Conservation (phyloP, 2,329 filamentous ascomycete species). For the Phyllosticta capitalensis region DNA sequence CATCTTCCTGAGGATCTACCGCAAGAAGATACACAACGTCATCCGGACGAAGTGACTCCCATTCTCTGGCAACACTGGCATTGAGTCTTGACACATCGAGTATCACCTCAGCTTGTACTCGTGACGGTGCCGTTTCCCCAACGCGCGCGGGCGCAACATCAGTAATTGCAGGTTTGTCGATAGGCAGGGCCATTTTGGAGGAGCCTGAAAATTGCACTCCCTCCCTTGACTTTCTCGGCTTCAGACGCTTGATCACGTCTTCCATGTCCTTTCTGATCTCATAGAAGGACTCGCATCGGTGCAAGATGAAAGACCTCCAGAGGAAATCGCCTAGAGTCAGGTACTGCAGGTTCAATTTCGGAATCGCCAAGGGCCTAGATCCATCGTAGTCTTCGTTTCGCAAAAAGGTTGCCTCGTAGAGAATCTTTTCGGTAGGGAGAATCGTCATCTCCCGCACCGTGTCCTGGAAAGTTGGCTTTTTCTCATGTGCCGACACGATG, state of each 20-base stretch:
- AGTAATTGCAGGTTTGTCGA: slow-evolving; percentile 74
- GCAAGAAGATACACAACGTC: slow-evolving; percentile 85
- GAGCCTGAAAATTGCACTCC: slow-evolving; percentile 67
- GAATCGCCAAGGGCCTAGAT: slow-evolving; percentile 75
- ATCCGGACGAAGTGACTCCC: slow-evolving; percentile 77
- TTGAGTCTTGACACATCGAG: slow-evolving; percentile 75
- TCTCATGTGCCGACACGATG: slow-evolving; percentile 65
- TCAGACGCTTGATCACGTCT: slow-evolving; percentile 66
- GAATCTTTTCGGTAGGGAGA: slow-evolving; percentile 69
- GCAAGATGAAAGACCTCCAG: slow-evolving; percentile 87
- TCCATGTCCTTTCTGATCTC: slow-evolving; percentile 88
- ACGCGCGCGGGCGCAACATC: slow-evolving; percentile 78
- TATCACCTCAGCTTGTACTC: slow-evolving; percentile 75
- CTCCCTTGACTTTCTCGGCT: slow-evolving; percentile 42
- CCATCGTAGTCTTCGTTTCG: slow-evolving; percentile 83
- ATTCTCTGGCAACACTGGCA: slow-evolving; percentile 69
- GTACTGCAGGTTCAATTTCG: slow-evolving; percentile 93
- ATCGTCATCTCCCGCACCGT: slow-evolving; percentile 59
- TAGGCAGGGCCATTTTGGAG: slow-evolving; percentile 85
- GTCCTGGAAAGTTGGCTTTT: slow-evolving; percentile 74
- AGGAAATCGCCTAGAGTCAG: slow-evolving; percentile 90
- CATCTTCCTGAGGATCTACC: slow-evolving; percentile 52
- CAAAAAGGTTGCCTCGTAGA: slow-evolving; percentile 72
- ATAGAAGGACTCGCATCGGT: slow-evolving; percentile 86
- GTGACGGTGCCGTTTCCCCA: slow-evolving; percentile 71